Evolutionary conservation across 108 stramenopile genomes (phyloP), one percentile per base, ranked within the genome.

Genomic region (Schizochytrium sp.): DNA sequence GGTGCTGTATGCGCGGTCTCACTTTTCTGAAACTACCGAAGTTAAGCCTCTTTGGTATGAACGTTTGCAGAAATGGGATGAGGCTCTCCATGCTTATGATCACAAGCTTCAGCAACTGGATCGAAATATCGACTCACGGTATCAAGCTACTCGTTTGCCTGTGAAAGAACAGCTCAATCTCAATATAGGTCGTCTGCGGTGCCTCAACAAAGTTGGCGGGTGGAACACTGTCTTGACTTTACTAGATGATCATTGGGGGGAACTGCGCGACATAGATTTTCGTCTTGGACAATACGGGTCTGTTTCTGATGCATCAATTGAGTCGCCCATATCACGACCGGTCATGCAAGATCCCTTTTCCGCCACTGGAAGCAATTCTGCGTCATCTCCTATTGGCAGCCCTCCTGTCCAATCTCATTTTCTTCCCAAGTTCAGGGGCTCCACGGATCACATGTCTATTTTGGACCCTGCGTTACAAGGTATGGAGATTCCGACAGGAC

Each of bases 1-100:
- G 2, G 89, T 99, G 53, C 97, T 97, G 89, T 95, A 95, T 58
- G 97, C 97, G 3, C 96, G 76, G 5, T 83, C 76, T 0, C 47
- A 83, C 50, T 83, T 83, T 55, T 49, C 76, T 5, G 76, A 83
- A 42, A 83, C 50, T 10, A 83, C 47, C 0, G 76, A 83, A 49
- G 76, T 83, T 40, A 49, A 83, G 47, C 76, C 76, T 49, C 76
- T 55, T 0, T 83, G 76, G 76, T 83, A 83, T 40, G 76, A 83
- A 40, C 47, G 76, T 49, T 28, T 83, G 76, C 76, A 83, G 40
- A 55, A 49, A 55, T 83, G 76, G 76, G 76, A 83, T 53, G 76
- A 83, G 53, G 76, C 76, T 55, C 47, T 83, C 50, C 76, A 83
- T 5, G 76, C 76, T 10, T 83, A 83, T 40, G 76, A 83, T 10